These are phyloP conservation scores for Astrothelium subdiscretum DNA, from an alignment of 495 filamentous ascomycete species.

Conservation along the genomic window DNA sequence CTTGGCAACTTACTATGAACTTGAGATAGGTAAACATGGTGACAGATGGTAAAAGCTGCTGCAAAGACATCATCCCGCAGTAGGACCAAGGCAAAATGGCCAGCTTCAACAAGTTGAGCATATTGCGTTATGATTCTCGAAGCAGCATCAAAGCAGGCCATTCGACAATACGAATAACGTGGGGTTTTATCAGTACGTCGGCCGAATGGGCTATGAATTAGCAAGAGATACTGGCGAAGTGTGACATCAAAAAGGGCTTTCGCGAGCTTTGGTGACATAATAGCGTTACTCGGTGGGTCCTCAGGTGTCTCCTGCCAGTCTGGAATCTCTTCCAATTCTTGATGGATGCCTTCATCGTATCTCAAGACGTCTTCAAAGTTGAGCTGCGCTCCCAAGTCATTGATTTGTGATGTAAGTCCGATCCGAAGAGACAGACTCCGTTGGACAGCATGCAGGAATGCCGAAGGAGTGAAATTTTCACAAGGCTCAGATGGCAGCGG, in stretches of 20 bases:
- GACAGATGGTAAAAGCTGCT: conserved; percentile 15
- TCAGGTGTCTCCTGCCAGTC: conserved; percentile 6
- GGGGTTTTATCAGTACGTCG: conserved; percentile 10
- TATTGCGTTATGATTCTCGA: conserved; percentile 9
- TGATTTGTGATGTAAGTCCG: conserved; percentile 11
- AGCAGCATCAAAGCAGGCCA: conserved; percentile 12
- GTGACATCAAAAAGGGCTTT: conserved; percentile 9
- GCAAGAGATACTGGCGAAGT: conserved; percentile 15
- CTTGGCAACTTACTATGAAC: not conserved
- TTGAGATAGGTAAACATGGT: conserved; percentile 1
- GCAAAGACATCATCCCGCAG: conserved; percentile 11
- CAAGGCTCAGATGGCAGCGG: conserved; percentile 1
- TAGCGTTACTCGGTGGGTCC: not conserved
- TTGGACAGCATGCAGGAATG: conserved; percentile 6
- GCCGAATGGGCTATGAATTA: conserved; percentile 14
- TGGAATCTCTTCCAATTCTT: conserved; percentile 10
- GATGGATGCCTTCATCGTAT: conserved; percentile 13
- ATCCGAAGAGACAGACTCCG: conserved; percentile 11
- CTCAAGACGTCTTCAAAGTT: conserved; percentile 16
- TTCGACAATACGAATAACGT: conserved; percentile 10
- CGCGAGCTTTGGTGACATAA: not conserved
- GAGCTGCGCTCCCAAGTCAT: conserved; percentile 13
- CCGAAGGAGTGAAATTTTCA: conserved; percentile 7
- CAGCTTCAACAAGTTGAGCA: conserved; percentile 1
- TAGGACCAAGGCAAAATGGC: conserved; percentile 6